Evolutionary conservation across 768 basidiomycete species (phyloP).

Genomic region (Leccinum longicurvipes): DNA sequence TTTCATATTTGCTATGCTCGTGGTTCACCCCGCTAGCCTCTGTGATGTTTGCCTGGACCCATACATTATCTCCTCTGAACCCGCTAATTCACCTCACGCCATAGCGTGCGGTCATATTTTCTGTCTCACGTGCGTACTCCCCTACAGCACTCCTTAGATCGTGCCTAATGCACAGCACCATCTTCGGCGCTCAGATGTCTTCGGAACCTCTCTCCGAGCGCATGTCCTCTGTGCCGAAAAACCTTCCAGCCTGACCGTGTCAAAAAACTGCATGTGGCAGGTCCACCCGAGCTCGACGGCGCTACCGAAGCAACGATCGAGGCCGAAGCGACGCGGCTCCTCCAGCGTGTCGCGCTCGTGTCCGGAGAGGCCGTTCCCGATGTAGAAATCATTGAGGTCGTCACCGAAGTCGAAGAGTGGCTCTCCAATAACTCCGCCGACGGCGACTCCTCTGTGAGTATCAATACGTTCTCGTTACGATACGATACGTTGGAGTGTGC

Average conservation of each 20-base stretch:
- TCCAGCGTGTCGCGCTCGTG: slow-evolving; percentile 35
- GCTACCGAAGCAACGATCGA: slow-evolving; percentile 42
- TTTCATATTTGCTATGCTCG: slow-evolving; percentile 44
- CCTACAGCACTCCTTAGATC: slow-evolving; percentile 13
- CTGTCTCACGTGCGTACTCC: slow-evolving; percentile 55
- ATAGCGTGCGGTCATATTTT: slow-evolving; percentile 80
- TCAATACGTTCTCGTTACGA: slow-evolving; percentile 1
- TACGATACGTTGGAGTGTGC: neutral
- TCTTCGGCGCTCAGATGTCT: slow-evolving; percentile 47
- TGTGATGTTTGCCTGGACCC: slow-evolving; percentile 76
- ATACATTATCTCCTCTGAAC: slow-evolving; percentile 49
- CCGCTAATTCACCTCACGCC: slow-evolving; percentile 56
- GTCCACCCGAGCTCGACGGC: slow-evolving; percentile 37
- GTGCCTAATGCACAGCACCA: slow-evolving; percentile 4
- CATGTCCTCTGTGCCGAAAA: slow-evolving; percentile 69
- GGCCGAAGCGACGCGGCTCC: slow-evolving; percentile 34
- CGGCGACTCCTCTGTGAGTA: slow-evolving; percentile 33
- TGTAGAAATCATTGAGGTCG: slow-evolving; percentile 36
- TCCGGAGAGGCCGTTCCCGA: slow-evolving; percentile 33
- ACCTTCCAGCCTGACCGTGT: slow-evolving; percentile 51
- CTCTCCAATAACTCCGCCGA: slow-evolving; percentile 41
- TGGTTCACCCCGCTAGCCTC: slow-evolving; percentile 64
- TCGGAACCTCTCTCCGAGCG: slow-evolving; percentile 43
- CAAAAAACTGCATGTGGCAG: slow-evolving; percentile 65
- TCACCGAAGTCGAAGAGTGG: slow-evolving; percentile 51